These are phyloP conservation scores for Backusella luteola DNA, from an alignment of 192 early-diverging fungal genomes.

Conservation along the genomic window DNA sequence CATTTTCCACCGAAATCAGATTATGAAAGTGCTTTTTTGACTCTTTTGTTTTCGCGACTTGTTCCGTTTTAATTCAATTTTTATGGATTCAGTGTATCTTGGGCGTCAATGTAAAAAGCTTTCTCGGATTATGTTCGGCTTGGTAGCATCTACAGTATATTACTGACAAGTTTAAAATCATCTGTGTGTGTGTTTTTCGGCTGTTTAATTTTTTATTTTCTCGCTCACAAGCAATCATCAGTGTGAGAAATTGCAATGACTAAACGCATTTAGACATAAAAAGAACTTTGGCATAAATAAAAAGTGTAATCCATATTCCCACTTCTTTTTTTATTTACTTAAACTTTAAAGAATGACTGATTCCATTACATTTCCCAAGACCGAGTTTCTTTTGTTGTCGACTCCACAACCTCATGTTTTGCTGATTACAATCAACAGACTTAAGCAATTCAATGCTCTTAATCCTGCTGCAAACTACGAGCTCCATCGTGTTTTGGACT, in stretches of 20 bases:
- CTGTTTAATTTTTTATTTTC: neutral
- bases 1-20: conserved; percentile 53
- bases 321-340: neutral
- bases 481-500: conserved; percentile 30
- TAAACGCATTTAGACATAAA: neutral
- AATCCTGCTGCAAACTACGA: conserved; percentile 28
- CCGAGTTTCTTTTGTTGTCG: conserved; percentile 20
- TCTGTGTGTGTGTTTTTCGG: neutral
- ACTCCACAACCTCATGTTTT: conserved; percentile 27
- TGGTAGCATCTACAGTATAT: neutral
- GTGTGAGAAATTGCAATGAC: neutral
- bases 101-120: conserved; percentile 26
- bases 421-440: conserved; percentile 38
- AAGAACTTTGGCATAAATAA: conserved; percentile 6
- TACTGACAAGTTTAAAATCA: neutral
- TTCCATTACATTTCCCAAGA: conserved; percentile 19
- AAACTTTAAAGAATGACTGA: neutral
- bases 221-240: neutral
- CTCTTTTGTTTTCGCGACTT: neutral
- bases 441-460: conserved; percentile 33
- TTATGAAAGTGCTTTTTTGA: too few relatives aligned
- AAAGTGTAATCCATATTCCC: neutral
- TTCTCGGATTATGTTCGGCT: neutral
- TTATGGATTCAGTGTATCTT: neutral
- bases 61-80: neutral